Evolutionary conservation across 345 rosid genomes (phyloP), one percentile per base, ranked within the genome.

Genomic region (Salix viminalis): DNA sequence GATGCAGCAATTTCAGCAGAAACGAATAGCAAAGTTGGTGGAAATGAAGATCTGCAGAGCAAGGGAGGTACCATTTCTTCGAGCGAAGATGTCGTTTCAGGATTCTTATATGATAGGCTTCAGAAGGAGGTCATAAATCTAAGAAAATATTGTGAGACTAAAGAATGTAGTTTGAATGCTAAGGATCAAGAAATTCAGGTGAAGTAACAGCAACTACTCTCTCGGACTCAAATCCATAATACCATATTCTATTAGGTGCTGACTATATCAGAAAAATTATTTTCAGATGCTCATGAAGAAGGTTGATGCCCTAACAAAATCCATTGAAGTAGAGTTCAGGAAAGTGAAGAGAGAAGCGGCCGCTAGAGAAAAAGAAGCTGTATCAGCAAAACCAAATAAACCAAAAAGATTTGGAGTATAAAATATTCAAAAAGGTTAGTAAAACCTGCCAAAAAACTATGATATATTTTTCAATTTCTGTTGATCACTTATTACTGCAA

Each of bases 101-200:
- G 98, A 26, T 89, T 93, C 76, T 76, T 96, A 71, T 96, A 91
- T 79, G 99, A 96, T 48, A 92, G 87, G 70, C 87, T 96, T 80
- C 99, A 96, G 65, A 96, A 89, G 73, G 99, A 91, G 86, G 92
- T 93, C 6, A 79, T 92, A 66, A 75, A 72, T 76, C 83, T 96
- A 79, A 89, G 93, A 85, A 96, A 82, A 82, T 73, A 66, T 41
- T 89, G 91, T 32, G 95, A 91, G 83, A 84, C 81, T 72, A 93
- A 91, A 83, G 95, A 91, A 24, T 72, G 69, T 72, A 75, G 56
- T 48, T 84, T 96, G 84, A 84, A 65, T 80, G 77, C 88, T 9
- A 96, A 92, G 79, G 91, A 92, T 68, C 86, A 90, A 73, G 91
- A 96, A 85, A 92, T 96, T 79, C 89, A 87, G 96, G 99, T 93